Conservation (phyloP, 768 basidiomycete genomes). For the Boletus sensibilis region DNA sequence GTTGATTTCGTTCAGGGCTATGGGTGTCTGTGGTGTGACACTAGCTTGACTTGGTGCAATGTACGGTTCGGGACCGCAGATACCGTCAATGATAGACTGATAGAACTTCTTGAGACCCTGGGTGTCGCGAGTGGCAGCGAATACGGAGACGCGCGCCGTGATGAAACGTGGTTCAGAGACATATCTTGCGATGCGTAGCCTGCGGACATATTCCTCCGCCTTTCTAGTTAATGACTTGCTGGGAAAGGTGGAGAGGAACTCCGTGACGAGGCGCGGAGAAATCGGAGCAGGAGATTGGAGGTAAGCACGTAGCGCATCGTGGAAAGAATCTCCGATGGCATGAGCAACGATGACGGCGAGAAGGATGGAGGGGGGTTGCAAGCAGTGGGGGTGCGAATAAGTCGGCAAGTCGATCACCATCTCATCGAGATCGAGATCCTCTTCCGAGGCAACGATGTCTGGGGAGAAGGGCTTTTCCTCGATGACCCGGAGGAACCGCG, state of each 20-base stretch:
- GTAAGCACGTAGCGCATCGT: constrained; percentile 48
- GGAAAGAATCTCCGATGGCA: constrained; percentile 58
- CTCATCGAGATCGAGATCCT: constrained; percentile 24
- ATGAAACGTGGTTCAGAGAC: constrained; percentile 51
- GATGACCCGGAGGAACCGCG: constrained; percentile 32
- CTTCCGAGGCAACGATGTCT: constrained; percentile 13
- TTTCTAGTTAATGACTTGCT: constrained; percentile 40
- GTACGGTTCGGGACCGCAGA: constrained; percentile 53
- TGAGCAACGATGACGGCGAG: constrained; percentile 59
- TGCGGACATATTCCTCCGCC: constrained; percentile 44
- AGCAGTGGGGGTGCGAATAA: constrained; percentile 10
- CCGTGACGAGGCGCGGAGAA: constrained; percentile 32
- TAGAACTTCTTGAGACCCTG: constrained; percentile 49
- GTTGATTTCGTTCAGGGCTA: constrained; percentile 52
- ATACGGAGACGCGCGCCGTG: constrained; percentile 47
- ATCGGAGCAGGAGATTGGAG: constrained; percentile 40
- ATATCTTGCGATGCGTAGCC: constrained; percentile 50
- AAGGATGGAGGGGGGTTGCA: constrained; percentile 38
- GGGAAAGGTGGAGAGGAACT: constrained; percentile 41
- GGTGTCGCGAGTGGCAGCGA: constrained; percentile 38
- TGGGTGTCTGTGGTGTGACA: constrained; percentile 38
- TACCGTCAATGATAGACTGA: constrained; percentile 46
- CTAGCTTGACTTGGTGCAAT: constrained; percentile 44
- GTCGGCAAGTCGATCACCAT: constrained; percentile 24
- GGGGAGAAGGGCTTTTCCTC: constrained; percentile 19